Percentiles rank a stretch among this genome's conserved stretches.
These are phyloP conservation scores for Paramecium sonneborni DNA, from an alignment of 73 alveolate genomes.

Conservation along the genomic window DNA sequence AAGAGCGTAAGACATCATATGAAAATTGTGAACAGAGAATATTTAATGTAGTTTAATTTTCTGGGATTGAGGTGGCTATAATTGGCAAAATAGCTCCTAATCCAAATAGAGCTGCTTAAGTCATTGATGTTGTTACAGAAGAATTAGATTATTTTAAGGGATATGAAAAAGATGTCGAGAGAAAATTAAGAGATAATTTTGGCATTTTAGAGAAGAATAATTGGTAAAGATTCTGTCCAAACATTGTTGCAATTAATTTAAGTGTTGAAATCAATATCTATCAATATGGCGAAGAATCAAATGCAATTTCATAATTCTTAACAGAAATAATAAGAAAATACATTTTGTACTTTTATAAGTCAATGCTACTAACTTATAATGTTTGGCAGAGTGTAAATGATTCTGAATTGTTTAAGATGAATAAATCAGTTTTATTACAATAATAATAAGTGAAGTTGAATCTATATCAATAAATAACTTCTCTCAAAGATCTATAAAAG, in stretches of 20 bases:
- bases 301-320: background rate
- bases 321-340: background rate
- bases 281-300: background rate
- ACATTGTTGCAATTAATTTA: constrained; percentile 32
- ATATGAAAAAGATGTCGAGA: constrained; percentile 55
- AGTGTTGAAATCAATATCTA: background rate
- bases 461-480: background rate
- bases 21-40: background rate
- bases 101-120: background rate
- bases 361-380: constrained; percentile 36
- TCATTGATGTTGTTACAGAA: constrained; percentile 51
- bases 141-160: constrained; percentile 64
- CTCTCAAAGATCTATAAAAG: constrained; percentile 52
- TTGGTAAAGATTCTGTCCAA: constrained; percentile 54
- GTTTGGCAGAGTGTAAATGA: constrained; percentile 29
- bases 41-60: background rate
- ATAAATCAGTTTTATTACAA: background rate
- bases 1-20: background rate
- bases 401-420: constrained; percentile 20
- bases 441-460: background rate
- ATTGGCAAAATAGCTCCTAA: background rate
- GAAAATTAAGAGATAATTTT: constrained; percentile 10
- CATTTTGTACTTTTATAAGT: background rate
- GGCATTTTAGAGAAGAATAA: constrained; percentile 31
- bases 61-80: background rate